Evolutionary conservation across 805 yeast species (phyloP).

Genomic region (Myxozyma sirexii): DNA sequence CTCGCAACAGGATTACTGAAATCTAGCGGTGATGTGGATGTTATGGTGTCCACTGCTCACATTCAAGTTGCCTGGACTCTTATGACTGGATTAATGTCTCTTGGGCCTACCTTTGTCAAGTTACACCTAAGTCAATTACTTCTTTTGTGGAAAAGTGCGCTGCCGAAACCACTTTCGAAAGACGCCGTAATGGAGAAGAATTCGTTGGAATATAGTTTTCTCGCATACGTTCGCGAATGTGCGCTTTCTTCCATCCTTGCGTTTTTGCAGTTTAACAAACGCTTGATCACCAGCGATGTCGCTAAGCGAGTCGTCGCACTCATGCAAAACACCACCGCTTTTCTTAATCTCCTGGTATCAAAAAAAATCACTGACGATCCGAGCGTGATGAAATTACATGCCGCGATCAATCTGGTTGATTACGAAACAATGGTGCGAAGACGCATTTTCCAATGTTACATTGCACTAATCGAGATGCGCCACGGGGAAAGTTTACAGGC

Average conservation of each 20-base stretch:
- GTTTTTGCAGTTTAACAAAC: constrained; percentile 48
- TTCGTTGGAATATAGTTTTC: constrained; percentile 42
- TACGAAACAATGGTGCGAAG: constrained; percentile 47
- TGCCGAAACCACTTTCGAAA: constrained; percentile 49
- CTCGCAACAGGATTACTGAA: constrained; percentile 52
- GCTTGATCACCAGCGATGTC: constrained; percentile 48
- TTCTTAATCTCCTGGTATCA: constrained; percentile 38
- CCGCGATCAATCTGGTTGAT: constrained; percentile 35
- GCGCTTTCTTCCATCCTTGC: constrained; percentile 61
- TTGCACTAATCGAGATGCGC: constrained; percentile 40
- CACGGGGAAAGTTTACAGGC: constrained; percentile 46
- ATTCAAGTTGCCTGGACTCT: constrained; percentile 62
- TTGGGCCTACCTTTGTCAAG: constrained; percentile 56
- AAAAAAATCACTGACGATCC: constrained; percentile 41
- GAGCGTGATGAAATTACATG: constrained; percentile 31
- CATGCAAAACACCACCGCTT: constrained; percentile 49
- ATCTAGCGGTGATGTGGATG: constrained; percentile 37
- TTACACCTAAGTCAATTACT: constrained; percentile 62
- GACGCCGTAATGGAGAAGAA: constrained; percentile 37
- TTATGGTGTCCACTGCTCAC: constrained; percentile 43
- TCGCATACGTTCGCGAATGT: constrained; percentile 56
- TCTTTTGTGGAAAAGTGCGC: constrained; percentile 62
- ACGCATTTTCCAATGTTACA: constrained; percentile 52
- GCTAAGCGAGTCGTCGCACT: constrained; percentile 52
- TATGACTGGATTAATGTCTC: constrained; percentile 63